A percentile compares a stretch with the other conserved stretches of the same genome.
phyloP scores from a whole-genome alignment of 345 rosid species.

The Boechera stricta region DNA sequence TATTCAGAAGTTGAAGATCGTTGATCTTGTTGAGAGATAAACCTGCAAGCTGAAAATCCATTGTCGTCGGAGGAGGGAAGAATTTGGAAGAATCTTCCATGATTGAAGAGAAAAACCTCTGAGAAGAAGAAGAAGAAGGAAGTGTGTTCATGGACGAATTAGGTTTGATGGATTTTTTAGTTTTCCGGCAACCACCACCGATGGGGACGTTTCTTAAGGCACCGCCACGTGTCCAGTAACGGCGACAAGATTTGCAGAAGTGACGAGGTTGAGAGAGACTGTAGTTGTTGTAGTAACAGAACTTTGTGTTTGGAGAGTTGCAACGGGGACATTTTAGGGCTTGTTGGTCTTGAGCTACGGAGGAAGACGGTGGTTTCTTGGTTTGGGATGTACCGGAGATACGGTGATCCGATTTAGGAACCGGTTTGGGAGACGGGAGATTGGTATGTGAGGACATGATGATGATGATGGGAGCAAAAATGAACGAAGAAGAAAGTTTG shows the following conservation, averaged over 20 bases:
- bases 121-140: slow-evolving; percentile 51
- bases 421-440: slow-evolving; percentile 40
- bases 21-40: slow-evolving; percentile 60
- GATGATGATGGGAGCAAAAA: slow-evolving; percentile 10
- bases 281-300: slow-evolving; percentile 96
- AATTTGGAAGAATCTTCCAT: slow-evolving; percentile 66
- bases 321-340: slow-evolving; percentile 78
- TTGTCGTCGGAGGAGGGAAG: slow-evolving; percentile 60
- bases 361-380: slow-evolving; percentile 48
- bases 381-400: slow-evolving; percentile 32
- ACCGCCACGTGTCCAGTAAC: slow-evolving; percentile 93
- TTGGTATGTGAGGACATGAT: slow-evolving; percentile 46
- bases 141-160: slow-evolving; percentile 47
- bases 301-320: slow-evolving; percentile 86
- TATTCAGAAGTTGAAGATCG: slow-evolving; percentile 51
- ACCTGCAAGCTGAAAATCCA: slow-evolving; percentile 81
- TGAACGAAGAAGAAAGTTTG: slow-evolving; percentile 12
- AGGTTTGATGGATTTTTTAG: slow-evolving; percentile 62
- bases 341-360: slow-evolving; percentile 48
- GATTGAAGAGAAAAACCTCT: slow-evolving; percentile 58
- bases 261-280: slow-evolving; percentile 85
- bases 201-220: slow-evolving; percentile 86
- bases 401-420: slow-evolving; percentile 36
- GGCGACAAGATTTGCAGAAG: slow-evolving; percentile 85
- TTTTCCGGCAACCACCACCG: slow-evolving; percentile 87